phyloP scores from a whole-genome alignment of 2,329 filamentous ascomycete genomes.

The Monosporascus sp. region DNA sequence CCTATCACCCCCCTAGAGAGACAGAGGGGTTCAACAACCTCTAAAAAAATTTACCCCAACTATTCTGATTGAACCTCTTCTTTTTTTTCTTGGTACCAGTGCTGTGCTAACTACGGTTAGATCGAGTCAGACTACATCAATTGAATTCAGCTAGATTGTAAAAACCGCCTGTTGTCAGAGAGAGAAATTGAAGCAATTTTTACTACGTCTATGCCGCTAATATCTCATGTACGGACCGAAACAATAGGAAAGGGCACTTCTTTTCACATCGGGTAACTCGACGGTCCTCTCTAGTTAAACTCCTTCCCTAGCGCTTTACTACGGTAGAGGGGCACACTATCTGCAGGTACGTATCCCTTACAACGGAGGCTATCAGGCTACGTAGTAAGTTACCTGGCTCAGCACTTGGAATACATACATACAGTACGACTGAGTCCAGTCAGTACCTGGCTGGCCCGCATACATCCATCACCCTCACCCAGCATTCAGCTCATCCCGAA shows the following conservation, averaged over 20 bases:
- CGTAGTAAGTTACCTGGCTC: too few relatives aligned
- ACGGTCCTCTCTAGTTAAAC: neutral
- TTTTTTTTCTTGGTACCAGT: neutral
- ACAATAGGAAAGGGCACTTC: neutral
- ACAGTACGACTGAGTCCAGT: neutral
- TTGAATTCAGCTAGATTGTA: too few relatives aligned
- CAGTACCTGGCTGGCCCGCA: neutral
- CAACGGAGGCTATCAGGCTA: too few relatives aligned
- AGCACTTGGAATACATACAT: too few relatives aligned
- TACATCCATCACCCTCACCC: neutral
- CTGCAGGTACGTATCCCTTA: too few relatives aligned
- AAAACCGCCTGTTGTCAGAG: too few relatives aligned
- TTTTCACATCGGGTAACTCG: neutral
- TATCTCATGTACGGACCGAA: neutral
- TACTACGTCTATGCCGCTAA: too few relatives aligned
- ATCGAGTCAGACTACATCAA: too few relatives aligned
- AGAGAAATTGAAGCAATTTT: too few relatives aligned
- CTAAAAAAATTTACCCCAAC: slow-evolving; percentile 27
- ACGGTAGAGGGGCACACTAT: too few relatives aligned
- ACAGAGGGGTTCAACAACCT: slow-evolving; percentile 19
- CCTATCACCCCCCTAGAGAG: neutral
- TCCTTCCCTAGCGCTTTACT: neutral
- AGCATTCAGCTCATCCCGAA: slow-evolving; percentile 4
- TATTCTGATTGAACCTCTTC: slow-evolving; percentile 19
- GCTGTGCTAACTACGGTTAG: too few relatives aligned